Evolutionary conservation across 371 early-diverging fungal genomes (phyloP), one percentile per base, ranked within the genome.

Genomic region (Mortierella polycephala): DNA sequence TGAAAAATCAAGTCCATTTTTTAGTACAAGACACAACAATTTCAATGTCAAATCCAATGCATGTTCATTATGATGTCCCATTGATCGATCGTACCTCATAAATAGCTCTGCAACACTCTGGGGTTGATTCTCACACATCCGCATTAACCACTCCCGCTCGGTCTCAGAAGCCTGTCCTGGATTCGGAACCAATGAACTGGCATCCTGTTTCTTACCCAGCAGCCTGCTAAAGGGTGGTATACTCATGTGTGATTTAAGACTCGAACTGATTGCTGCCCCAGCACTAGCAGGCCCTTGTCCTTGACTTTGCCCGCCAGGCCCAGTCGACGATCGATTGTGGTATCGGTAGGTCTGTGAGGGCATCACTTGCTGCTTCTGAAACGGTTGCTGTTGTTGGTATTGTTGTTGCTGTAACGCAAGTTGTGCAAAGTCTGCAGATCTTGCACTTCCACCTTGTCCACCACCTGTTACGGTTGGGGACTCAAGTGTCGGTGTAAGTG

Each of bases 51-150:
- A 30, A 30, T 30, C 4, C 30, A 30, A 30, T 30, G 30, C 30
- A 12, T n/a, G 16, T 8, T 5, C 6, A 14, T 23, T 9, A 47
- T 14, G 7, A 20, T 20, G 8, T 37, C 14, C 21, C 18, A 23
- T 62, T 42, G n/a, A 74, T 59, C 30, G 0, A 49, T 9, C 1
- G 5, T 64, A 77, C 77, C 77, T 72, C 80, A 79, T 79, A 82
- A 95, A 93, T 23, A 93, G 46, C 5, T 87, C 85, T 7, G 82
- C 77, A 6, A 88, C 84, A 62, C 89, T 90, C 57, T 85, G 86
- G 1, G 85, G 85, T 41, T 88, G 89, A 55, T 77, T 66, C n/a
- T 71, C 62, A 23, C 85, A 85, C 60, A 88, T 75, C 14, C 67
- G 51, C 12, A 71, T 57, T 7, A 91, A 79, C 84, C 87, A 88